phyloP scores from a whole-genome alignment of 108 stramenopile species.

The Schizochytrium sp. region DNA sequence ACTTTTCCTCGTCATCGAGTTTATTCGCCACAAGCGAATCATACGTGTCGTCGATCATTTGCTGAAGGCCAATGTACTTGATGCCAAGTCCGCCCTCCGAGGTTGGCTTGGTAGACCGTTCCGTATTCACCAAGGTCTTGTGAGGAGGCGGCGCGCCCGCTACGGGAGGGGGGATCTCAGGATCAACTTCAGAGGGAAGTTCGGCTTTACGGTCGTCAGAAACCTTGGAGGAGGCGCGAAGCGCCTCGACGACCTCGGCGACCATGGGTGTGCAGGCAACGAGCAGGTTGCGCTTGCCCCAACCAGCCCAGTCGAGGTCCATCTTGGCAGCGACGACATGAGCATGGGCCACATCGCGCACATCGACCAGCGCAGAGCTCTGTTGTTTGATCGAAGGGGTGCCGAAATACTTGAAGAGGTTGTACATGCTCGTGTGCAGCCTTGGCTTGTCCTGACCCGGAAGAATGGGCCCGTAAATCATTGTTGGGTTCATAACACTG shows the following conservation, averaged over 20 bases:
- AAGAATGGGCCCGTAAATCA: conserved; percentile 3
- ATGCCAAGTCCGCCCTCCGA: not conserved
- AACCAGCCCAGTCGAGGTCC: not conserved
- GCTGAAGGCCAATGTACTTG: not conserved
- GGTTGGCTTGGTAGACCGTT: not conserved
- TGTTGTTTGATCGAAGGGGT: not conserved
- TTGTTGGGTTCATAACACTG: not conserved
- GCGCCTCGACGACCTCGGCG: not conserved
- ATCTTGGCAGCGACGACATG: not conserved
- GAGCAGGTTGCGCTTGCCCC: not conserved
- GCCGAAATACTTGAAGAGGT: not conserved
- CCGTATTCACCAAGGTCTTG: not conserved
- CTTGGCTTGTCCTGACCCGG: not conserved
- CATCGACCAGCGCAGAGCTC: not conserved
- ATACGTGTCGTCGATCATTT: not conserved
- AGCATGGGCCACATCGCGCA: not conserved
- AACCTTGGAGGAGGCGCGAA: not conserved
- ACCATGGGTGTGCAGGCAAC: not conserved
- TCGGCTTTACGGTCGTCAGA: not conserved
- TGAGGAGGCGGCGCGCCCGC: not conserved
- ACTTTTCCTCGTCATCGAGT: not conserved
- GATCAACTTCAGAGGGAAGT: not conserved
- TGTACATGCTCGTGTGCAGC: not conserved
- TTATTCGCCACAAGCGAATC: not conserved
- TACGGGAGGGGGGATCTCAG: not conserved